phyloP scores from a whole-genome alignment of 768 basidiomycete genomes.

The Lentinula sp. region DNA sequence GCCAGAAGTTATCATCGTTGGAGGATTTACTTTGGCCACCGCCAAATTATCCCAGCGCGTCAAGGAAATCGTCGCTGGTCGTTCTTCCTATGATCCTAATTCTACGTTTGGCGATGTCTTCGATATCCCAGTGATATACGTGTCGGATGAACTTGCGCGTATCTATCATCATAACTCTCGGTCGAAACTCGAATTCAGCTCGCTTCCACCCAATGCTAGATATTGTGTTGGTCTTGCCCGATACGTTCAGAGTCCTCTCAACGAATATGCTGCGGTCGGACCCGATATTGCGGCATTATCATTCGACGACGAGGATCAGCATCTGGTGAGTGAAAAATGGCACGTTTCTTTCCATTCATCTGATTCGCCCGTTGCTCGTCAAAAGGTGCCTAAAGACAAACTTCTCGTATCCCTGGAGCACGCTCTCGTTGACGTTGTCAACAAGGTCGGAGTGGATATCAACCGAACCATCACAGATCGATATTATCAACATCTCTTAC shows the following conservation, averaged over 20 bases:
- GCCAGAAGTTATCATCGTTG: conserved; percentile 85
- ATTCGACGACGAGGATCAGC: conserved; percentile 82
- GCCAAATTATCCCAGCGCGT: conserved; percentile 59
- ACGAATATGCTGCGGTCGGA: conserved; percentile 90
- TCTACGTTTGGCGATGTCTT: conserved; percentile 33
- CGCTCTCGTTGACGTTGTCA: conserved; percentile 83
- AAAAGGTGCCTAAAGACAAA: conserved; percentile 84
- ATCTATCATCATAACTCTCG: conserved; percentile 90
- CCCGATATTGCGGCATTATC: conserved; percentile 76
- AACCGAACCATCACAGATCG: conserved; percentile 85
- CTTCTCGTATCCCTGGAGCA: conserved; percentile 77
- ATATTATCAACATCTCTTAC: conserved; percentile 85
- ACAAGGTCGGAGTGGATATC: conserved; percentile 93
- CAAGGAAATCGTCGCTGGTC: conserved; percentile 45
- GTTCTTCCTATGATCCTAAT: conserved; percentile 21
- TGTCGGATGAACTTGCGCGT: conserved; percentile 87
- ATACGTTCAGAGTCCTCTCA: conserved; percentile 89
- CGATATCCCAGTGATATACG: conserved; percentile 73
- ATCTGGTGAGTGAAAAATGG: conserved; percentile 48
- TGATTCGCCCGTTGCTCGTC: conserved; percentile 4
- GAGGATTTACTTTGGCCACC: conserved; percentile 84
- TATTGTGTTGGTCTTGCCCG: conserved; percentile 94
- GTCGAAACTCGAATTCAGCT: conserved; percentile 76
- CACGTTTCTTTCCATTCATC: background rate
- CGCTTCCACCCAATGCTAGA: conserved; percentile 70